A percentile compares a stretch with the other conserved stretches of the same genome.
These are phyloP conservation scores for Cryptococcus amylolentus DNA, from an alignment of 1,284 basidiomycete species.

Conservation along the genomic window DNA sequence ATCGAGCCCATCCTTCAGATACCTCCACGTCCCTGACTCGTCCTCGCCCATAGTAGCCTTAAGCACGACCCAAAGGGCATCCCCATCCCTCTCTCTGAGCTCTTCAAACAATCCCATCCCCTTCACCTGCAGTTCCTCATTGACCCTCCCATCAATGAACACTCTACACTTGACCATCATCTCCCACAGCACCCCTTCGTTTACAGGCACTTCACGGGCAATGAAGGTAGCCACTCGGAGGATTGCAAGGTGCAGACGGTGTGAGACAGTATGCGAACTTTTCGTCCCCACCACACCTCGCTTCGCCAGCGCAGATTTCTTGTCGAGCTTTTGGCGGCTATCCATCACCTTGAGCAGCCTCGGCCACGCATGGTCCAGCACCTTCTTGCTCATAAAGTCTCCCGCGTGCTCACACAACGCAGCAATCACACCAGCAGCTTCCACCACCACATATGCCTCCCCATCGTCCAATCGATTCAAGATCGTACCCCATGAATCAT, in stretches of 20 bases:
- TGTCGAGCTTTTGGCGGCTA: slow-evolving; percentile 61
- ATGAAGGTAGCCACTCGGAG: slow-evolving; percentile 67
- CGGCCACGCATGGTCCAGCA: slow-evolving; percentile 90
- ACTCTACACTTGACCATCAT: slow-evolving; percentile 67
- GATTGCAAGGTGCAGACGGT: slow-evolving; percentile 68
- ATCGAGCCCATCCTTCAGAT: slow-evolving; percentile 31
- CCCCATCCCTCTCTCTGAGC: slow-evolving; percentile 62
- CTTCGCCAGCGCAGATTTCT: slow-evolving; percentile 59
- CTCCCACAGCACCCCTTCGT: slow-evolving; percentile 72
- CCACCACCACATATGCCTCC: slow-evolving; percentile 71
- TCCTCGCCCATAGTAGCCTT: slow-evolving; percentile 55
- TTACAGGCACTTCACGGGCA: slow-evolving; percentile 60
- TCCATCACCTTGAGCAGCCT: slow-evolving; percentile 62
- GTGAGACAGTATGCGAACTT: slow-evolving; percentile 57
- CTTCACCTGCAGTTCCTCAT: slow-evolving; percentile 67
- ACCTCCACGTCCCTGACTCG: slow-evolving; percentile 29
- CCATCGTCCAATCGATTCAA: slow-evolving; percentile 71
- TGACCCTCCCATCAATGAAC: slow-evolving; percentile 63
- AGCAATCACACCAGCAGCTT: slow-evolving; percentile 67
- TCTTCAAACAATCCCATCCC: slow-evolving; percentile 65
- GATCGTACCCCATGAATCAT: slow-evolving; percentile 83
- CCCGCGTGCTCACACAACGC: slow-evolving; percentile 65
- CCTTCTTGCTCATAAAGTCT: slow-evolving; percentile 71
- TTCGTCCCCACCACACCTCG: slow-evolving; percentile 44
- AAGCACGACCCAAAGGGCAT: slow-evolving; percentile 77